Base-by-base conservation (phyloP, 306 rosid genomes). In the Acmispon strigosus region DNA sequence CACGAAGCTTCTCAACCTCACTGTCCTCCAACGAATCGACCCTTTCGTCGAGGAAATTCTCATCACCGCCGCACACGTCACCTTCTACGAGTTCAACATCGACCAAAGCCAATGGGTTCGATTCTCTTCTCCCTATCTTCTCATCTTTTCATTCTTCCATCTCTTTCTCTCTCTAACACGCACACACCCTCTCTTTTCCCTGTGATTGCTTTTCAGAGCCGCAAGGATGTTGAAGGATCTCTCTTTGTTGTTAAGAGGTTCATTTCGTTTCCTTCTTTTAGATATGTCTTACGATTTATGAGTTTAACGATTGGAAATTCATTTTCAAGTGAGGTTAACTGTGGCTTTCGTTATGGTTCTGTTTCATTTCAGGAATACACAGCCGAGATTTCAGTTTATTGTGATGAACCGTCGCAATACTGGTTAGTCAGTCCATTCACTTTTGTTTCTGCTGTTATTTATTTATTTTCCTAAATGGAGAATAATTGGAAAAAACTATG, bases 371-470 rank as follows among this genome's bases (percentile, higher is more conserved):
- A 85, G 89, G 81, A 85, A 74, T 36, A 80, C 79, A 2, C 86
- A 82, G 61, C 89, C 89, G 0, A 79, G 87, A 27, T 85, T 85
- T 82, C 89, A 85, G 79, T 85, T 85, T 77, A 80, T 85, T 82
- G 89, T 85, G 62, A 82, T 85, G 86, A 85, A 85, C 32, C 86
- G 86, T 69, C 89, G 83, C 49, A 85, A 80, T 82, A 82, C 89
- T 22, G 89, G 89, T 85, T 15, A 79, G 84, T 79, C 48, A 32
- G 15, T 16, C 51, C 47, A 37, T 67, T 39, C 66, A 37, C 17
- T 16, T 74, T 54, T 66, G 29, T 52, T 65, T 57, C 6, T 41
- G 37, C 37, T 27, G 32, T 3, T 27, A 4, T 27, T 27, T 2
- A 2, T 27, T 27, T n/a, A n/a, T 27, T 27, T 27, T 27, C 32